Evolutionary conservation across 2,329 filamentous ascomycete genomes (phyloP).

Genomic region (Stagonosporopsis vannaccii): DNA sequence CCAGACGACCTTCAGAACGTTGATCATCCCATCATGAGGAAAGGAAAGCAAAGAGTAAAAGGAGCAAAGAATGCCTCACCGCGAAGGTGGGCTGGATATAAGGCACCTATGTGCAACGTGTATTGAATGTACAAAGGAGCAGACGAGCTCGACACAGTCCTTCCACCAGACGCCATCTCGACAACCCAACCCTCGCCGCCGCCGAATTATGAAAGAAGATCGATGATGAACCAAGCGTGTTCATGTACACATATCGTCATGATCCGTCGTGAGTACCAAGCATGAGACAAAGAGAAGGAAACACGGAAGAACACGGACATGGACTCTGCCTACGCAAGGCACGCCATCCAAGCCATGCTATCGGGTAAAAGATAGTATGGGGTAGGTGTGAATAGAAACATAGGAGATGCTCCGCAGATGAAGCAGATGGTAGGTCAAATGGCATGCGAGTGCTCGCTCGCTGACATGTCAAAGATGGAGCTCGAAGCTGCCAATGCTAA

Average conservation of each 20-base stretch:
- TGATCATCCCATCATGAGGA: constrained; percentile 38
- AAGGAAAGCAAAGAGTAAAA: constrained; percentile 25
- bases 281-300: constrained; percentile 23
- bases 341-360: constrained; percentile 23
- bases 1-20: constrained; percentile 30
- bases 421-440: constrained; percentile 28
- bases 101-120: constrained; percentile 31
- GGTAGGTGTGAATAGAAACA: constrained; percentile 37
- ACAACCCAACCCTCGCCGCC: constrained; percentile 13
- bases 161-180: constrained; percentile 8
- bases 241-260: constrained; percentile 39
- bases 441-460: constrained; percentile 30
- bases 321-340: constrained; percentile 20
- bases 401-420: constrained; percentile 43
- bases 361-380: constrained; percentile 21
- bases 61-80: constrained; percentile 27
- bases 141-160: constrained; percentile 16
- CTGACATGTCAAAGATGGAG: constrained; percentile 32
- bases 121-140: constrained; percentile 38
- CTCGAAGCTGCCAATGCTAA: constrained; percentile 34
- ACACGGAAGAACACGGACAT: constrained; percentile 15
- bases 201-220: constrained; percentile 37
- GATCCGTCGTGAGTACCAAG: constrained; percentile 30
- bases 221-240: constrained; percentile 23
- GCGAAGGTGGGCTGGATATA: constrained; percentile 22